phyloP scores from a whole-genome alignment of 495 filamentous ascomycete genomes.

The Astrothelium subdiscretum region DNA sequence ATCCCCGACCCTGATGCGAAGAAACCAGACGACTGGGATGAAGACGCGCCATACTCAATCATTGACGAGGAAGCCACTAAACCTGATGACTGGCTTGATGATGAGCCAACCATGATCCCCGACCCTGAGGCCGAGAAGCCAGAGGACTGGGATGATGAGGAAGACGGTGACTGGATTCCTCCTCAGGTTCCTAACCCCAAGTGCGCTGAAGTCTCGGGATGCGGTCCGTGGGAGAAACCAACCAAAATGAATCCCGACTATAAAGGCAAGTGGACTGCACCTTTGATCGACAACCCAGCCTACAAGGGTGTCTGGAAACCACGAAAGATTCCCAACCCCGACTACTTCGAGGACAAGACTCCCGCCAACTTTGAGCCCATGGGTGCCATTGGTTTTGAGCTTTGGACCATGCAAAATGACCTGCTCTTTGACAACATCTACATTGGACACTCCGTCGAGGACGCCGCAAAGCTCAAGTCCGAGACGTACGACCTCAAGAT shows the following conservation, averaged over 20 bases:
- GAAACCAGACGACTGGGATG: constrained; percentile 98
- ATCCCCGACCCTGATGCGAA: constrained; percentile 87
- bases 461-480: constrained; percentile 79
- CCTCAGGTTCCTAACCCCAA: constrained; percentile 94
- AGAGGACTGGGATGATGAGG: constrained; percentile 99
- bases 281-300: constrained; percentile 91
- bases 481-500: constrained; percentile 93
- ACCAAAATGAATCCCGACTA: constrained; percentile 93
- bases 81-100: constrained; percentile 92
- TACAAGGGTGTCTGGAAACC: constrained; percentile 97
- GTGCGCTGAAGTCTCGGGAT: constrained; percentile 87
- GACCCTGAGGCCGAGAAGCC: constrained; percentile 98
- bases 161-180: constrained; percentile 96
- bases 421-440: constrained; percentile 99
- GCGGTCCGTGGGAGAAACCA: constrained; percentile 84
- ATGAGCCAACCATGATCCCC: constrained; percentile 73
- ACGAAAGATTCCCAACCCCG: constrained; percentile 92
- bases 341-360: constrained; percentile 95
- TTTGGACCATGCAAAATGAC: constrained; percentile 99
- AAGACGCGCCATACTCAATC: constrained; percentile 94
- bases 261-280: constrained; percentile 97
- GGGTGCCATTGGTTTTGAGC: constrained; percentile 95
- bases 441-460: constrained; percentile 92
- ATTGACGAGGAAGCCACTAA: constrained; percentile 83
- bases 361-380: constrained; percentile 96